Percentiles rank a stretch among this genome's conserved stretches.
These are phyloP conservation scores for Penicillium hordei DNA, from an alignment of 2,329 filamentous ascomycete species.

Conservation along the genomic window DNA sequence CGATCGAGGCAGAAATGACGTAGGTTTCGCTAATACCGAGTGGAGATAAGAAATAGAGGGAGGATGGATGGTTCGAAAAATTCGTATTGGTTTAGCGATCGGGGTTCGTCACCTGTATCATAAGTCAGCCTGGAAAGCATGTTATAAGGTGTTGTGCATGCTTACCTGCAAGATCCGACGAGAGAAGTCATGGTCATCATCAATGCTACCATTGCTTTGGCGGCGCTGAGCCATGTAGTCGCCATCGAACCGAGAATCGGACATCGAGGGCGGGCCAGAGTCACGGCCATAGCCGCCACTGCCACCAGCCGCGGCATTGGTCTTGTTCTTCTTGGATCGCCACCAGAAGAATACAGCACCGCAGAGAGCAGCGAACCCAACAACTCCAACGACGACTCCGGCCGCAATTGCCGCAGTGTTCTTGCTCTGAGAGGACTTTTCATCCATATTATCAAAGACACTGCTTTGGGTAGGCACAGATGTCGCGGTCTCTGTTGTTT, in stretches of 20 bases:
- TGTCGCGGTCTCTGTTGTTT: slow-evolving; percentile 39
- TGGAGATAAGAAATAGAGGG: slow-evolving; percentile 11
- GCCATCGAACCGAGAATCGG: slow-evolving; percentile 82
- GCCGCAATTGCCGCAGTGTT: slow-evolving; percentile 83
- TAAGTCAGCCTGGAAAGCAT: slow-evolving; percentile 1
- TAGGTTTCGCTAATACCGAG: slow-evolving; percentile 18
- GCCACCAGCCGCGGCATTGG: slow-evolving; percentile 80
- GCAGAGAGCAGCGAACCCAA: slow-evolving; percentile 64
- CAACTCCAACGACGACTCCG: slow-evolving; percentile 80
- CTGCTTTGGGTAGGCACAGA: slow-evolving; percentile 20
- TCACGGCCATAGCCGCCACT: slow-evolving; percentile 72
- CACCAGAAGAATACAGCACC: slow-evolving; percentile 73
- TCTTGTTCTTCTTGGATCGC: slow-evolving; percentile 71
- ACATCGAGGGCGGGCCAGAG: slow-evolving; percentile 66
- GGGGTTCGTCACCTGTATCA: slow-evolving; percentile 34
- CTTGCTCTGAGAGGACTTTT: slow-evolving; percentile 44
- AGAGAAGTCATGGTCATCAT: slow-evolving; percentile 95
- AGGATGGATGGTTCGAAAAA: neutral
- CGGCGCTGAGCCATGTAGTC: slow-evolving; percentile 76
- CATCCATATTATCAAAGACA: slow-evolving; percentile 1
- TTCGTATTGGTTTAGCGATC: slow-evolving; percentile 26
- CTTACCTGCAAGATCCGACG: slow-evolving; percentile 89
- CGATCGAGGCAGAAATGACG: slow-evolving; percentile 15
- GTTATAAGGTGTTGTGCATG: slow-evolving; percentile 13
- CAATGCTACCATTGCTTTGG: slow-evolving; percentile 92